Evolutionary conservation across 768 basidiomycete genomes (phyloP).

Genomic region (Daedaleopsis nitida): DNA sequence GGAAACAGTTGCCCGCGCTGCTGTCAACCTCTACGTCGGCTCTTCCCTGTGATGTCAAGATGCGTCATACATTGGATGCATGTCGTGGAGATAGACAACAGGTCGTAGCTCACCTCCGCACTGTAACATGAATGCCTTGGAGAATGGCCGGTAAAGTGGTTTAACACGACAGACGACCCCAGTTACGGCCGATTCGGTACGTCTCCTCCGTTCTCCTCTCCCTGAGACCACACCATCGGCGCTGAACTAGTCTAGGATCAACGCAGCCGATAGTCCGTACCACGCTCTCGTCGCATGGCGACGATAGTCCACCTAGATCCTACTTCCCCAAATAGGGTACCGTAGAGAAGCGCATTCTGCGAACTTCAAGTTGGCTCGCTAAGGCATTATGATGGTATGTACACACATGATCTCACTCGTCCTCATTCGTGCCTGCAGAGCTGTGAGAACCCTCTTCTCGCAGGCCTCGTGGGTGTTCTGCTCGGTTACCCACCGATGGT

Average conservation of each 20-base stretch:
- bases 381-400: conserved; percentile 3
- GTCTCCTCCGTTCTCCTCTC: background rate
- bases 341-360: background rate
- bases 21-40: background rate
- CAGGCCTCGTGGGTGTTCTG: background rate
- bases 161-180: background rate
- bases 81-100: background rate
- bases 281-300: background rate
- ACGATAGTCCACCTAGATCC: background rate
- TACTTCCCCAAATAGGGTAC: background rate
- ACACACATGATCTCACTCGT: background rate
- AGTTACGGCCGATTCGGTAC: background rate
- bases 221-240: background rate
- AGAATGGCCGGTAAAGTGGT: background rate
- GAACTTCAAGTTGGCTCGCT: background rate
- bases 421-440: background rate
- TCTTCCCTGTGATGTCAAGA: background rate
- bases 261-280: background rate
- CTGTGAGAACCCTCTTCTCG: conserved; percentile 1
- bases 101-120: background rate
- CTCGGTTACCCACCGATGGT: background rate
- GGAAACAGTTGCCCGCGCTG: background rate
- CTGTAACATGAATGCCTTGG: background rate
- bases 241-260: background rate
- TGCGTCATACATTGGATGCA: background rate